Evolutionary conservation across 2,329 filamentous ascomycete genomes (phyloP).

Genomic region (Talaromyces pinophilus): DNA sequence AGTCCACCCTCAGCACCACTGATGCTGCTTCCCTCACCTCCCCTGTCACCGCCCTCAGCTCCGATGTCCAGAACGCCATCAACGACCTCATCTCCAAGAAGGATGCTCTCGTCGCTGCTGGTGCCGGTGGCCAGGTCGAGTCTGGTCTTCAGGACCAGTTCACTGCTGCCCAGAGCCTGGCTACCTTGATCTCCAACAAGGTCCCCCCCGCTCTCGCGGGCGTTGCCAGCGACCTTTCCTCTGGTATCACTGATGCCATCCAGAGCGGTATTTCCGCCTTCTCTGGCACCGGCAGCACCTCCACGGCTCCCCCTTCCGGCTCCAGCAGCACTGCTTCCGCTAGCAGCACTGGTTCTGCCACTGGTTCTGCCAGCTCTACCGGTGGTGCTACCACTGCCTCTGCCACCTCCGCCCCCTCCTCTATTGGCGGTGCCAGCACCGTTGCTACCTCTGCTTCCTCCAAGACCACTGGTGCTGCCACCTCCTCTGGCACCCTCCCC

Average conservation of each 20-base stretch:
- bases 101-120: slow-evolving; percentile 30
- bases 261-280: slow-evolving; percentile 36
- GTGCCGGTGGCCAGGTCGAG: slow-evolving; percentile 28
- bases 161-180: slow-evolving; percentile 31
- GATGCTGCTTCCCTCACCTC: slow-evolving; percentile 34
- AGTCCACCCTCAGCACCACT: slow-evolving; percentile 27
- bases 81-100: slow-evolving; percentile 33
- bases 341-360: slow-evolving; percentile 4
- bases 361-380: not conserved
- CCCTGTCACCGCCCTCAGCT: slow-evolving; percentile 33
- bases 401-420: not conserved
- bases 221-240: slow-evolving; percentile 31
- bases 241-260: slow-evolving; percentile 36
- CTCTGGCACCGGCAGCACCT: slow-evolving; percentile 24
- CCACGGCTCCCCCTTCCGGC: slow-evolving; percentile 7
- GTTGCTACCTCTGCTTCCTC: slow-evolving; percentile 21
- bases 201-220: slow-evolving; percentile 30
- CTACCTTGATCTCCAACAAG: slow-evolving; percentile 35
- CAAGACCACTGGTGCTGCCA: slow-evolving; percentile 12
- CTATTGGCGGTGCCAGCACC: slow-evolving; percentile 20
- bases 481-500: slow-evolving; percentile 16
- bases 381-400: slow-evolving; percentile 21
- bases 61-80: slow-evolving; percentile 30
- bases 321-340: slow-evolving; percentile 19
- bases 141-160: slow-evolving; percentile 32